Percentiles rank a stretch among this genome's conserved stretches.
Evolutionary conservation across 805 yeast species (phyloP).

Genomic region (Nakazawaea anatomiae): DNA sequence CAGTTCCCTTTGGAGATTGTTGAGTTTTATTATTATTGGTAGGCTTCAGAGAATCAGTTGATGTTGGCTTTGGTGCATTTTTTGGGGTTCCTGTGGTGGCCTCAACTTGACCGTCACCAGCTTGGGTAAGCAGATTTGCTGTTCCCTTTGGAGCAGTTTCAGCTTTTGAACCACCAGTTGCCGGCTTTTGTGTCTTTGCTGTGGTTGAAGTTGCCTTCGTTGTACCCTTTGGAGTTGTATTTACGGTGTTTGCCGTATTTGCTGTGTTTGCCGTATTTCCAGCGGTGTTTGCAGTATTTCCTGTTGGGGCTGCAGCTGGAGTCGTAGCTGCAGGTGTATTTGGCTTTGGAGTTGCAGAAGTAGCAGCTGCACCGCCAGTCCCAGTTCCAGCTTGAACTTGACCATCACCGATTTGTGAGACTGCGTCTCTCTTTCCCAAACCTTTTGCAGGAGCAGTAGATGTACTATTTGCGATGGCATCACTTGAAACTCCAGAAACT

Average conservation of each 20-base stretch:
- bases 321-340: constrained; percentile 15
- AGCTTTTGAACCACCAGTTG: no score
- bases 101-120: no score
- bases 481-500: constrained; percentile 6
- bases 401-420: constrained; percentile 58
- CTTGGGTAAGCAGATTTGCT: no score
- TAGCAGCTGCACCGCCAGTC: background rate
- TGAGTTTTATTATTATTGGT: no score
- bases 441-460: constrained; percentile 22
- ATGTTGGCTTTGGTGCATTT: no score
- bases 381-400: constrained; percentile 47
- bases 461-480: constrained; percentile 19
- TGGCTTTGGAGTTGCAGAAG: background rate
- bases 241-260: constrained; percentile 1
- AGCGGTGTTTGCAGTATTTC: constrained; percentile 11
- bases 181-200: no score
- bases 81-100: no score
- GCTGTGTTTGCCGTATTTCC: constrained; percentile 10
- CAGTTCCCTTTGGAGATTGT: constrained; percentile 26
- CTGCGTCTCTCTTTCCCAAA: constrained; percentile 21
- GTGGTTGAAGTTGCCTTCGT: no score
- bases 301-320: constrained; percentile 23
- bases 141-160: no score
- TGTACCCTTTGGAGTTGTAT: no score
- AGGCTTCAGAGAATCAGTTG: no score